Base-by-base conservation (phyloP, 176 grass and related monocot genomes). In the Carex littledalei region DNA sequence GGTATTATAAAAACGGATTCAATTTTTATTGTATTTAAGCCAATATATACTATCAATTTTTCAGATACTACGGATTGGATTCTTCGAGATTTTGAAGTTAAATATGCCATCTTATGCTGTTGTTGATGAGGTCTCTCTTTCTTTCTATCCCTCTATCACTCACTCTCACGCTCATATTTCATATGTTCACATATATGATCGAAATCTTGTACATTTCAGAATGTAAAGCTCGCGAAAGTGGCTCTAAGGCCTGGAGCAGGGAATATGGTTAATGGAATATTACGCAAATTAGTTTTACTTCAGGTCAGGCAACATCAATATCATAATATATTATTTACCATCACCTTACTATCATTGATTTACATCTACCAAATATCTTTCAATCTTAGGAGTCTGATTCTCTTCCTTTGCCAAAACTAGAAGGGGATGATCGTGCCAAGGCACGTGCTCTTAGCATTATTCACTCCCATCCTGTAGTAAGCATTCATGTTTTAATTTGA, bases 381-480 rank as follows among this genome's bases (percentile, higher is more conserved):
- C 62, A 74, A 80, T 79, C 87, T 82, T 80, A 98, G 95, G 95
- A 98, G 55, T 82, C 88, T 90, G 80, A 91, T 89, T 93, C 89
- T 79, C 92, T 98, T 84, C 95, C 91, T 84, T 86, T 93, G 68
- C 92, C 95, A 60, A 91, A 85, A 59, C 67, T 98, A 89, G 92
- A 91, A 90, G 95, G 95, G 53, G 92, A 94, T 90, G 95, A 94
- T 80, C 91, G 92, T 80, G 89, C 91, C 67, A 88, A 90, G 88
- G 92, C 95, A 85, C 91, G 86, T 80, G 95, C 92, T 66, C 89
- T 98, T 78, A 90, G 89, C 73, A 87, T 94, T 82, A 94, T 91
- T 91, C 90, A 94, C 92, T 98, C 92, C 68, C 95, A 98, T 89
- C 95, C 95, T 78, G 95, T 98, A 78, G 95, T 98, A 85, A 94